A percentile compares a stretch with the other conserved stretches of the same genome.
Evolutionary conservation across 352 stramenopile species (phyloP).

Genomic region (Pythium chondricola): DNA sequence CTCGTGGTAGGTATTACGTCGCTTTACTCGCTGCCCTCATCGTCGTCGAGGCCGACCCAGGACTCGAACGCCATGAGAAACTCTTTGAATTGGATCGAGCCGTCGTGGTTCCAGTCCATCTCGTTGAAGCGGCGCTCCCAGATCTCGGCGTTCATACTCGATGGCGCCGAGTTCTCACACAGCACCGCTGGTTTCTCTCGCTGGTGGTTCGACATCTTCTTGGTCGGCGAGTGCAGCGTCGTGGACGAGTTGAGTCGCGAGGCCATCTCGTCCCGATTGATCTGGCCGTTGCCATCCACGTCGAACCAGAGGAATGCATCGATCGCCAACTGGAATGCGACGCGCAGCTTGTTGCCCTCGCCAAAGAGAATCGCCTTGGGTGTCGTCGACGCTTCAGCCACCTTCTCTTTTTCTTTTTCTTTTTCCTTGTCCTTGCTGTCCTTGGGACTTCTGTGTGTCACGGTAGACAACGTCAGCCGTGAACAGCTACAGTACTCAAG

Average conservation of each 20-base stretch:
- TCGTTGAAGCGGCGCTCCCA: slow-evolving; percentile 81
- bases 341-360: slow-evolving; percentile 76
- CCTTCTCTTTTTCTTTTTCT: no score
- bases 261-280: slow-evolving; percentile 73
- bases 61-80: slow-evolving; percentile 86
- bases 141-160: slow-evolving; percentile 57
- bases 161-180: slow-evolving; percentile 15
- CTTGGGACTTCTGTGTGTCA: slow-evolving; percentile 14
- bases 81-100: slow-evolving; percentile 85
- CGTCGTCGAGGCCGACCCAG: slow-evolving; percentile 79
- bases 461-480: background rate
- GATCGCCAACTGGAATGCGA: slow-evolving; percentile 75
- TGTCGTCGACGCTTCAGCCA: background rate
- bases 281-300: slow-evolving; percentile 61
- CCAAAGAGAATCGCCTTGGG: slow-evolving; percentile 50
- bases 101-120: slow-evolving; percentile 86
- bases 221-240: slow-evolving; percentile 68
- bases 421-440: slow-evolving; percentile 8
- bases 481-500: background rate
- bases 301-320: slow-evolving; percentile 87
- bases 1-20: background rate
- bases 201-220: slow-evolving; percentile 48
- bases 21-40: slow-evolving; percentile 27
- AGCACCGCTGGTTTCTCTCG: slow-evolving; percentile 8
- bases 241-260: slow-evolving; percentile 55